Conservation (phyloP, 1,139 yeast genomes). For the Saccharomycopsis hybrid region DNA sequence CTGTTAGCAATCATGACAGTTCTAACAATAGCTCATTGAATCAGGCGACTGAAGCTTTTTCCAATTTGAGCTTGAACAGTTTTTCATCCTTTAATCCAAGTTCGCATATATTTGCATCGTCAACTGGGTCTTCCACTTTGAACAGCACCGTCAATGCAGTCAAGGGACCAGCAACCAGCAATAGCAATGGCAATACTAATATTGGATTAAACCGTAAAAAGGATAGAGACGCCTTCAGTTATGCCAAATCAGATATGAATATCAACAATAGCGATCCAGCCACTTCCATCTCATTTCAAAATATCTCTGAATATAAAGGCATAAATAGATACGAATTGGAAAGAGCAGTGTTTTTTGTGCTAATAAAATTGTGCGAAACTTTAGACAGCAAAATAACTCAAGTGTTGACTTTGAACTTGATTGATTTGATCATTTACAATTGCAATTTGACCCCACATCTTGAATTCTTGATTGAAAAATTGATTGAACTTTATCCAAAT, state of each 20-base stretch:
- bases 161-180: background rate
- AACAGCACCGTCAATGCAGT: background rate
- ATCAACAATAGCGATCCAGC: slow-evolving; percentile 7
- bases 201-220: background rate
- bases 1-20: slow-evolving; percentile 5
- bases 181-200: background rate
- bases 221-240: slow-evolving; percentile 6
- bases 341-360: slow-evolving; percentile 19
- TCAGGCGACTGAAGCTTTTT: slow-evolving; percentile 10
- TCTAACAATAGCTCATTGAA: background rate
- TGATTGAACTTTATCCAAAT: slow-evolving; percentile 18
- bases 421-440: slow-evolving; percentile 17
- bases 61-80: slow-evolving; percentile 8
- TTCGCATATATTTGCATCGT: slow-evolving; percentile 7
- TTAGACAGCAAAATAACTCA: slow-evolving; percentile 16
- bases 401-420: slow-evolving; percentile 16
- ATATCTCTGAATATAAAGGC: slow-evolving; percentile 15
- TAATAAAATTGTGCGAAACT: slow-evolving; percentile 19
- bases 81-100: slow-evolving; percentile 17
- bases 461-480: slow-evolving; percentile 8
- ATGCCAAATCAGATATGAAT: slow-evolving; percentile 2
- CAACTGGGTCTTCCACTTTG: background rate
- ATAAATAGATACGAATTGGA: slow-evolving; percentile 19
- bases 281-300: slow-evolving; percentile 3
- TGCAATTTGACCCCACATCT: slow-evolving; percentile 18